Base-by-base conservation (phyloP, 306 rosid species). In the Fagus crenata region DNA sequence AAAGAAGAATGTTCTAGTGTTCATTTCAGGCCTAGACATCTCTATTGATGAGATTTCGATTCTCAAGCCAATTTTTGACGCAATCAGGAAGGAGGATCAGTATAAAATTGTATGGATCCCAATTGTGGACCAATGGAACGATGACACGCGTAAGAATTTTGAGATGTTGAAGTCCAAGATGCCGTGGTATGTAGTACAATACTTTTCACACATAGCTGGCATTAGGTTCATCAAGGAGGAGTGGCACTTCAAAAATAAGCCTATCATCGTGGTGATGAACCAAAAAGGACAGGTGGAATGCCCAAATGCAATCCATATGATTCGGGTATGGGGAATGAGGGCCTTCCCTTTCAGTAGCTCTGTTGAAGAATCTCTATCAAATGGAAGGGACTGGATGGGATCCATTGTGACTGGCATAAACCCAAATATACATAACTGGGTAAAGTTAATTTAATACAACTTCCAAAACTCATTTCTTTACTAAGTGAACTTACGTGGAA, bases 71-170 rank as follows among this genome's bases (percentile, higher is more conserved):
- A 56, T 79, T 33, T 37, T 79, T 4, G 77, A 83, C 12, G 69
- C 32, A 42, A 75, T 28, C 5, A 85, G 77, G 74, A 76, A 2
- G 17, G 64, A 82, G 2, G 70, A 53, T 1, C 68, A 79, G 11
- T 85, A 79, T 6, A 82, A 71, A 61, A 82, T 85, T 64, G 78
- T 85, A 55, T 85, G 89, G 89, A 79, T 82, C 17, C 86, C 89
- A 3, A 76, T 82, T 9, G 84, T 85, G 3, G 83, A 67, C 13
- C 54, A 58, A 3, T 75, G 83, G 85, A 42, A 49, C 13, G 82
- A 61, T 0, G 75, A 75, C 41, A 39, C 49, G 40, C 31, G 17
- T 5, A 36, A 60, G 58, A 78, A 54, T 41, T 86, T 71, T 40
- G 80, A 81, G 1, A 15, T 40, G 0, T 1, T 75, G 41, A 70